phyloP scores from a whole-genome alignment of 2,329 filamentous ascomycete species.

The Sporothrix inflata region DNA sequence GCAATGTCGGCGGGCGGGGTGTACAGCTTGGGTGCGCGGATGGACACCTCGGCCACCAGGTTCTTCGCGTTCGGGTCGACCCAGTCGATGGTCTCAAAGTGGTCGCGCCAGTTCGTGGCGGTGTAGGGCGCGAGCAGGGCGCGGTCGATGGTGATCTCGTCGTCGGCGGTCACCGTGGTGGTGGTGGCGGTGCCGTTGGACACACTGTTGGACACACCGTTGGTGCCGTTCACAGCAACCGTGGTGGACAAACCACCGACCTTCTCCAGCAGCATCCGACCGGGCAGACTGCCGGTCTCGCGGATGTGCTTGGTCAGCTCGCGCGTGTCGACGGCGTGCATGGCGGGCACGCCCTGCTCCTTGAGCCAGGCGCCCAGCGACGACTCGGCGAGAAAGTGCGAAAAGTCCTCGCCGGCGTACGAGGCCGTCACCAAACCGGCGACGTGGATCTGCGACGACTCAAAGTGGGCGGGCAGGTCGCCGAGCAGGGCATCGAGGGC shows the following conservation, averaged over 20 bases:
- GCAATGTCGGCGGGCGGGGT: conserved; percentile 71
- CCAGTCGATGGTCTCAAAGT: conserved; percentile 85
- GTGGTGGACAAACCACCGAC: too few relatives aligned
- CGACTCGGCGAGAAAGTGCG: conserved; percentile 87
- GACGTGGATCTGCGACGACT: conserved; percentile 90
- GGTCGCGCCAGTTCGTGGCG: conserved; percentile 50
- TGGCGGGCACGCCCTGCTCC: conserved; percentile 90
- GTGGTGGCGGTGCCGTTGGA: conserved; percentile 1
- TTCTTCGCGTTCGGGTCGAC: conserved; percentile 90
- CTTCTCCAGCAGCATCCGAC: conserved; percentile 80
- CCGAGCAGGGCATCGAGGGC: conserved; percentile 81
- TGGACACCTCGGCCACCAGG: conserved; percentile 91
- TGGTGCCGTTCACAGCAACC: too few relatives aligned
- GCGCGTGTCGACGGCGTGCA: conserved; percentile 93
- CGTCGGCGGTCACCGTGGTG: not conserved
- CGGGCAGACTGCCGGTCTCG: conserved; percentile 94
- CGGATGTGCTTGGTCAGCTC: conserved; percentile 93
- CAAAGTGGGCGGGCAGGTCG: conserved; percentile 89
- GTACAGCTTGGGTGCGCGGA: conserved; percentile 83
- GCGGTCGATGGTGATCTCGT: conserved; percentile 7
- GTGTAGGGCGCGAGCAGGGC: conserved; percentile 43
- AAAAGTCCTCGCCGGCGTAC: conserved; percentile 93
- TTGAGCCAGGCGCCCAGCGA: conserved; percentile 95
- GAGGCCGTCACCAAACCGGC: conserved; percentile 88
- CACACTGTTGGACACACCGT: conserved; percentile 37